Evolutionary conservation across 192 early-diverging fungal genomes (phyloP).

Genomic region (Geosiphon pyriformis): DNA sequence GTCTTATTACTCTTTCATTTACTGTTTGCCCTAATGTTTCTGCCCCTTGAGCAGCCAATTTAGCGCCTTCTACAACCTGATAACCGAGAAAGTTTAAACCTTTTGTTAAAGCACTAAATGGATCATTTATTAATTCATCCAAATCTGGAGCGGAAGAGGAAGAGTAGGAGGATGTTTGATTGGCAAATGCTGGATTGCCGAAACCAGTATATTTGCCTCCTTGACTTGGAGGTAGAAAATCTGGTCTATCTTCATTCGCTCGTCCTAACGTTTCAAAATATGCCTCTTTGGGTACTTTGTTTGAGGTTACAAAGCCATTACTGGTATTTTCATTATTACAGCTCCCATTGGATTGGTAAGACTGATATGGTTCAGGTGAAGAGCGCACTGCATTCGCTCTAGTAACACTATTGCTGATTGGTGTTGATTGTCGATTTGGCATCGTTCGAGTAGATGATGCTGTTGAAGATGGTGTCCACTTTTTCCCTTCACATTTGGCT

Average conservation of each 20-base stretch:
- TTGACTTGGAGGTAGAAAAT: constrained; percentile 65
- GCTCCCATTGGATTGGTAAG: constrained; percentile 21
- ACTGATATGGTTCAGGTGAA: constrained; percentile 29
- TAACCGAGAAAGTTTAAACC: constrained; percentile 61
- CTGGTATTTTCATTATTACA: constrained; percentile 16
- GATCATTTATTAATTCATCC: constrained; percentile 63
- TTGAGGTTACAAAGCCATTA: constrained; percentile 22
- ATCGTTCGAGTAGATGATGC: constrained; percentile 8
- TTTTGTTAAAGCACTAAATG: constrained; percentile 59
- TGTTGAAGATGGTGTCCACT: constrained; percentile 46
- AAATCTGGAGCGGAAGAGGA: constrained; percentile 33
- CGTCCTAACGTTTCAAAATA: constrained; percentile 69
- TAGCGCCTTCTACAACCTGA: constrained; percentile 52
- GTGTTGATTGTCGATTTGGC: not conserved
- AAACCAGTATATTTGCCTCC: constrained; percentile 75
- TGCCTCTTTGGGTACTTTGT: constrained; percentile 69
- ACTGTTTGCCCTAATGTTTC: constrained; percentile 39
- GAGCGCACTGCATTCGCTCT: constrained; percentile 23
- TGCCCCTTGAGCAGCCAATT: constrained; percentile 43
- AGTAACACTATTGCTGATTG: not conserved
- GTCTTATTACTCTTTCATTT: constrained; percentile 62
- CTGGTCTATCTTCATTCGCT: constrained; percentile 51
- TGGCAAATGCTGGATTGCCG: constrained; percentile 48
- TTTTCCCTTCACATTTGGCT: constrained; percentile 53
- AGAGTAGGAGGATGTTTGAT: constrained; percentile 27